phyloP scores from a whole-genome alignment of 805 yeast species.

The Schwanniomyces sp. region DNA sequence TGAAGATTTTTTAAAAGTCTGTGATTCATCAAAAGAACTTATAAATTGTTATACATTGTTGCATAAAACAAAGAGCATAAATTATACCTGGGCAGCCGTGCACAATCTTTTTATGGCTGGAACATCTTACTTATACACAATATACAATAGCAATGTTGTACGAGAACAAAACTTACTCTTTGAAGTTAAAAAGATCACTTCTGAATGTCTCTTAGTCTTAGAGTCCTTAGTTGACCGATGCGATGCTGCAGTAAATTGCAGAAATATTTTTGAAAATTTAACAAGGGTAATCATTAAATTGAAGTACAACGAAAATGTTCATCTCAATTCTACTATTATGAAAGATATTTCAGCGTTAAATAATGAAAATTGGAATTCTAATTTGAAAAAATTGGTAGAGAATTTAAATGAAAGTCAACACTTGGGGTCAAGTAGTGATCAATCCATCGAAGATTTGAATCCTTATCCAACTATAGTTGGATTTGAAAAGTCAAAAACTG shows the following conservation, averaged over 20 bases:
- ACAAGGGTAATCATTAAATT: constrained; percentile 69
- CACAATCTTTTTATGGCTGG: constrained; percentile 90
- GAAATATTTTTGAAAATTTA: constrained; percentile 68
- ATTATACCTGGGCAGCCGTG: constrained; percentile 92
- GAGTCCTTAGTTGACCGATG: constrained; percentile 65
- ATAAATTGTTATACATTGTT: constrained; percentile 63
- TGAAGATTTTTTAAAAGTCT: constrained; percentile 56
- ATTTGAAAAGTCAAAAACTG: background rate
- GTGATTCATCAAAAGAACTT: constrained; percentile 65
- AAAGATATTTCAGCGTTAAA: constrained; percentile 20
- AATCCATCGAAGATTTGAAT: background rate
- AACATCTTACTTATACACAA: constrained; percentile 74
- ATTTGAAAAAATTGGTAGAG: constrained; percentile 38
- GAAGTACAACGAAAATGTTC: constrained; percentile 41
- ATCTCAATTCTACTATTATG: constrained; percentile 18
- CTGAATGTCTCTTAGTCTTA: constrained; percentile 57
- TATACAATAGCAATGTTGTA: constrained; percentile 65
- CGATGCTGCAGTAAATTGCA: constrained; percentile 74
- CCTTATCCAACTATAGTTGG: background rate
- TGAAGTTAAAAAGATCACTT: constrained; percentile 48
- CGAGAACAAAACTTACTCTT: constrained; percentile 45
- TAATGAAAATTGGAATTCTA: constrained; percentile 37
- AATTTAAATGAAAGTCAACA: constrained; percentile 15
- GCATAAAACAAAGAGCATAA: constrained; percentile 56
- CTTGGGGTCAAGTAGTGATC: background rate